A percentile compares a stretch with the other conserved stretches of the same genome.
Conservation (phyloP, 2,329 filamentous ascomycete genomes). For the Rugonectria rugulosa region DNA sequence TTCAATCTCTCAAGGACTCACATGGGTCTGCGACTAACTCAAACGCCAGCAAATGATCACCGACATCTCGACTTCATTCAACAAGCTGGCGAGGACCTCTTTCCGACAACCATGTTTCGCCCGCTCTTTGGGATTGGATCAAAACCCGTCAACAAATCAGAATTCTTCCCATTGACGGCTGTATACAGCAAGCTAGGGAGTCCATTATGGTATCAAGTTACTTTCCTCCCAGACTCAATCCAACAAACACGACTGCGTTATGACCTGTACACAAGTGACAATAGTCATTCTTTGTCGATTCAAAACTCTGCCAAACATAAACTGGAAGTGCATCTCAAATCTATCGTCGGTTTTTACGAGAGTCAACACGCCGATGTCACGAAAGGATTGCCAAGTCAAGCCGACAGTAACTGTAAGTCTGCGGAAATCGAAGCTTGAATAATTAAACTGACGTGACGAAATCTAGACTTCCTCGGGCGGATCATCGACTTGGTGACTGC, state of each 20-base stretch:
- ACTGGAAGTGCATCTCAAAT: not conserved
- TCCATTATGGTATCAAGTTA: slow-evolving; percentile 23
- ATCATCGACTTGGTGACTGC: slow-evolving; percentile 2
- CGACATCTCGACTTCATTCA: too few relatives aligned
- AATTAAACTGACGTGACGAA: not conserved
- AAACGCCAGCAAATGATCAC: not conserved
- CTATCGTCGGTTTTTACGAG: not conserved
- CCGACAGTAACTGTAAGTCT: not conserved
- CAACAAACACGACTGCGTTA: slow-evolving; percentile 18
- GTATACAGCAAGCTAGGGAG: slow-evolving; percentile 3
- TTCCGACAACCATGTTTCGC: not conserved
- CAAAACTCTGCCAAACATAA: not conserved
- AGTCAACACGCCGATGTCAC: not conserved
- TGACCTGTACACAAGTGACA: slow-evolving; percentile 17
- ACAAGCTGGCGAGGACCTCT: too few relatives aligned
- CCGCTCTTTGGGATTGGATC: not conserved
- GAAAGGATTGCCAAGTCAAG: not conserved
- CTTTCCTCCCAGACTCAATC: slow-evolving; percentile 15
- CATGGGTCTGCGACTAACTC: not conserved
- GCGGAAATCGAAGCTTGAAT: not conserved
- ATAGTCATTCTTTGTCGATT: not conserved
- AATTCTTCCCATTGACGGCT: slow-evolving; percentile 6
- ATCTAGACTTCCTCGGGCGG: too few relatives aligned
- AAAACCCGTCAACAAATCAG: not conserved
- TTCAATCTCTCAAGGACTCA: not conserved